Evolutionary conservation across 202 grass and related monocot genomes (phyloP).

Genomic region (Zoysia matrella): DNA sequence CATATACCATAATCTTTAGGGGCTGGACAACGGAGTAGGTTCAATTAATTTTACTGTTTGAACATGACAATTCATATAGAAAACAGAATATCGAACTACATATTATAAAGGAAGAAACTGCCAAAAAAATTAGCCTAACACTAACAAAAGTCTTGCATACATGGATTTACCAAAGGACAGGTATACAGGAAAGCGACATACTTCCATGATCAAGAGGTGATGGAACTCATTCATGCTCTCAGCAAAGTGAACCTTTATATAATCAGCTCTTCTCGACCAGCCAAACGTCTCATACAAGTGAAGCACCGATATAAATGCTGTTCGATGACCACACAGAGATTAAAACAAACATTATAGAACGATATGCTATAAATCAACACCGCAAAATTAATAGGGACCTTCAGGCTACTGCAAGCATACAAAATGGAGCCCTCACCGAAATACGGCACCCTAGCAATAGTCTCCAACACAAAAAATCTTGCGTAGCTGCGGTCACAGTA

Average conservation of each 20-base stretch:
- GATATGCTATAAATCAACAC: not conserved
- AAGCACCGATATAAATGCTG: constrained; percentile 81
- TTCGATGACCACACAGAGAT: constrained; percentile 19
- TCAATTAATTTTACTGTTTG: not conserved
- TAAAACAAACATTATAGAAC: not conserved
- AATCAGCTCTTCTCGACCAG: constrained; percentile 85
- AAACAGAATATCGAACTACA: not conserved
- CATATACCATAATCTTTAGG: not conserved
- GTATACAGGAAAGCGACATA: constrained; percentile 34
- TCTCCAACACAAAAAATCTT: constrained; percentile 93
- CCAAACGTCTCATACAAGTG: constrained; percentile 64
- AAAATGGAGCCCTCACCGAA: constrained; percentile 66
- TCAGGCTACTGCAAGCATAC: constrained; percentile 9
- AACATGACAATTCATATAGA: not conserved
- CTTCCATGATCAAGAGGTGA: constrained; percentile 77
- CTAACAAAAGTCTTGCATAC: not conserved
- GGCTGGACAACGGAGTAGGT: not conserved
- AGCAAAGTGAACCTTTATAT: constrained; percentile 97
- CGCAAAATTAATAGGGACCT: constrained; percentile 21
- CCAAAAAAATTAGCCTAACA: not conserved
- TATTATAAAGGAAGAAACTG: not conserved
- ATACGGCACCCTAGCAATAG: constrained; percentile 89
- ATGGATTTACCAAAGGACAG: not conserved
- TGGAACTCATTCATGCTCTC: constrained; percentile 72
- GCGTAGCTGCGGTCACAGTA: constrained; percentile 82